A percentile compares a stretch with the other conserved stretches of the same genome.
phyloP scores from a whole-genome alignment of 1,139 yeast species.

The Sporopachydermia cereana region DNA sequence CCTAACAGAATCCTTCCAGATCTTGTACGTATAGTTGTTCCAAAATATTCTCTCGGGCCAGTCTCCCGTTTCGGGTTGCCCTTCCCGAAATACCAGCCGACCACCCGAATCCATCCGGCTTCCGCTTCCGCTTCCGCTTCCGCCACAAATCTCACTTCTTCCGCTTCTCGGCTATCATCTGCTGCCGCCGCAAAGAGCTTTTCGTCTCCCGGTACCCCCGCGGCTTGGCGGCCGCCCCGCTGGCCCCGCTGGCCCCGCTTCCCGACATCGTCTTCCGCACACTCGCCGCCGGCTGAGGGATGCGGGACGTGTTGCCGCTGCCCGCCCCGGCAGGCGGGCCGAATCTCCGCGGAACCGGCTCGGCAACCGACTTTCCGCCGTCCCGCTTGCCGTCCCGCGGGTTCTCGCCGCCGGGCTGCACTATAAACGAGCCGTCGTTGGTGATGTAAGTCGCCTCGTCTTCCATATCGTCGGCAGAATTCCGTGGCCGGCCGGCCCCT shows the following conservation, averaged over 20 bases:
- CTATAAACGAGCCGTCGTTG: conserved; percentile 11
- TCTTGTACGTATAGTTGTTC: too few species aligned
- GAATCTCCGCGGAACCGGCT: not conserved
- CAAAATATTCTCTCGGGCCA: too few species aligned
- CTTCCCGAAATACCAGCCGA: too few species aligned
- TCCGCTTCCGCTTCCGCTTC: too few species aligned
- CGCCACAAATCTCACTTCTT: conserved; percentile 1
- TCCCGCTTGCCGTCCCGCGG: not conserved
- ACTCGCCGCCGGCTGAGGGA: not conserved
- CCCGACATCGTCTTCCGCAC: not conserved
- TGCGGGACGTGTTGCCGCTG: not conserved
- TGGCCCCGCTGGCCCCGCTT: too few species aligned
- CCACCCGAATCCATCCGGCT: too few species aligned
- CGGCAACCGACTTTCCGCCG: not conserved
- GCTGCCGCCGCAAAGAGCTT: conserved; percentile 3
- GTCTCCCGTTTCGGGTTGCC: too few species aligned
- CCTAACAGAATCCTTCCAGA: too few species aligned
- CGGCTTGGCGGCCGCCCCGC: too few species aligned
- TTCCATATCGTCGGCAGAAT: not conserved
- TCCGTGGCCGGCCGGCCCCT: not conserved
- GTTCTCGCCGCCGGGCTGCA: conserved; percentile 4
- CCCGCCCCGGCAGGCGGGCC: not conserved
- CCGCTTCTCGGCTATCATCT: not conserved
- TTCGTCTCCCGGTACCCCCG: conserved; percentile 4
- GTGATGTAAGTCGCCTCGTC: conserved; percentile 11